Base-by-base conservation (phyloP, 108 stramenopile species). In the Conticribra guillardii region DNA sequence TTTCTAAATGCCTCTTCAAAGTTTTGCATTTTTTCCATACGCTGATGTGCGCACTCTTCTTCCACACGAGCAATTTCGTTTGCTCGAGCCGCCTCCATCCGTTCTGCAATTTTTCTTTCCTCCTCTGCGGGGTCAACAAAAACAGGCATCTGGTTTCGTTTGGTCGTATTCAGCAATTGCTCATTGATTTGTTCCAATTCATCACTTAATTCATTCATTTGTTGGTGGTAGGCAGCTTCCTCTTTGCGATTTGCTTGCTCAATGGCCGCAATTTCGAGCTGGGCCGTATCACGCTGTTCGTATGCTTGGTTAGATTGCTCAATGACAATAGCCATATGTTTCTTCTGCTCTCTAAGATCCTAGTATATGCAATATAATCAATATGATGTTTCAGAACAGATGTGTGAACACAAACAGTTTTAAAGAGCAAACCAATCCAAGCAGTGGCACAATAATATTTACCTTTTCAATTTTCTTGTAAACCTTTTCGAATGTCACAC, bases 221-320 rank as follows among this genome's bases (percentile, higher is more conserved):
- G 85, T 32, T 88, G 75, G 56, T 92, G 86, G 54, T 86, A 87
- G 18, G 87, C 89, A 47, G 85, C 86, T 48, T 85, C 82, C 67
- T 96, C 91, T 46, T 74, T 87, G 16, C 88, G 80, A 51, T 87
- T 89, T 9, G 87, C 85, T 72, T 88, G 90, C 63, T 89, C 91
- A 26, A 92, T 88, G 16, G 91, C 93, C 24, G 87, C 87, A 60
- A 95, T 90, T 81, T 89, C 86, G 31, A 96, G 73, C 82, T 83
- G 86, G 45, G 85, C 89, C 62, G 82, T 86, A 76, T 96, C 94
- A n/a, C 92, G 80, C 47, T 91, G 82, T 78, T 96, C 94, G 58
- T 96, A 94, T 18, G 88, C 84, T 49, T 82, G 63, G 75, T 96
- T 96, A 15, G 85, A 83, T 48, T 80, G 63, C 84, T 95, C 94